Evolutionary conservation across 352 stramenopile species (phyloP).

Genomic region (Pythium phragmitis): DNA sequence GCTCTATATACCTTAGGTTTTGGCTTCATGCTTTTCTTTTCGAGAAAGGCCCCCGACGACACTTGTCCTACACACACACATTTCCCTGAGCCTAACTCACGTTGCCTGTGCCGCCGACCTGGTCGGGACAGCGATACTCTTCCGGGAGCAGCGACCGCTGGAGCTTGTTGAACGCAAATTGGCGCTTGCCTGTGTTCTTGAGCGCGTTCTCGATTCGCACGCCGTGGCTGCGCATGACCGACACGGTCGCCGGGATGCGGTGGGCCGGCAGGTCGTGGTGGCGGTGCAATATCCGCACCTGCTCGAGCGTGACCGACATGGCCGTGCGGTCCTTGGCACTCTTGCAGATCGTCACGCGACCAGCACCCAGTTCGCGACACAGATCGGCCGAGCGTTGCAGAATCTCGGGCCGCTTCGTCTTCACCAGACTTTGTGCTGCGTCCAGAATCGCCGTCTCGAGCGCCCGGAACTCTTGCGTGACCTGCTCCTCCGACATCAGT

Average conservation of each 20-base stretch:
- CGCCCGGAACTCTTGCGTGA: conserved; percentile 61
- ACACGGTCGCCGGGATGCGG: conserved; percentile 76
- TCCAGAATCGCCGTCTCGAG: conserved; percentile 71
- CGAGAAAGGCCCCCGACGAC: background rate
- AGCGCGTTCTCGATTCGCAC: conserved; percentile 88
- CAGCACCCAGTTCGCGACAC: conserved; percentile 86
- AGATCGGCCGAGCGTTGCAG: conserved; percentile 78
- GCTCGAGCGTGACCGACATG: conserved; percentile 97
- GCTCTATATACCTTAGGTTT: conserved; percentile 22
- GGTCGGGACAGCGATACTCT: conserved; percentile 84
- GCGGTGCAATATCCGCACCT: conserved; percentile 85
- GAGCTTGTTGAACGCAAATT: conserved; percentile 89
- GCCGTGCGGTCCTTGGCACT: conserved; percentile 97
- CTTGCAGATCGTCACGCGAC: conserved; percentile 95
- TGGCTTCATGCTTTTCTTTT: background rate
- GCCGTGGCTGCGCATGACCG: conserved; percentile 85
- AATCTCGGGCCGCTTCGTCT: conserved; percentile 86
- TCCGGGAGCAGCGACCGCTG: conserved; percentile 85
- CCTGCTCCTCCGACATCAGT: conserved; percentile 70
- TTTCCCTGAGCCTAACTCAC: conserved; percentile 48
- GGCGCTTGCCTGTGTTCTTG: conserved; percentile 88
- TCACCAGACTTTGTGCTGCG: conserved; percentile 79
- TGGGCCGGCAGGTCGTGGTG: conserved; percentile 79
- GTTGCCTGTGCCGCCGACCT: conserved; percentile 80
- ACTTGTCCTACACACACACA: conserved; percentile 3